Evolutionary conservation across 306 rosid species (phyloP), one percentile per base, ranked within the genome.

Genomic region (Cucurbita ficifolia): DNA sequence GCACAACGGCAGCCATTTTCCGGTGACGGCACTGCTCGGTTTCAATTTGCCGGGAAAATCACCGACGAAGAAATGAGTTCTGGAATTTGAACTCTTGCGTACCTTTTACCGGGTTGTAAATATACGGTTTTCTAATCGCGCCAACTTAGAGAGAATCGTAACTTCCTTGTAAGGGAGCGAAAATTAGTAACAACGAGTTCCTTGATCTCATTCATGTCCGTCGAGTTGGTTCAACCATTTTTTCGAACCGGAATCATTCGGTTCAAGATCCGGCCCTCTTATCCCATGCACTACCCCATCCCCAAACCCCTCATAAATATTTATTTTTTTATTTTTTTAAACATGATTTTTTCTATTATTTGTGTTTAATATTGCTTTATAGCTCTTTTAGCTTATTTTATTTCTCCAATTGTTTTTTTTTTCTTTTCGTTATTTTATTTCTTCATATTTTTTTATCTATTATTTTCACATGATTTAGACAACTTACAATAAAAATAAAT

Each of bases 1-100:
- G 80, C 70, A 46, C 81, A 65, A 82, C 36, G 77, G 80, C 68
- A 84, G 81, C 81, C 96, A 88, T 89, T 86, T 51, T 42, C 45
- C 72, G 57, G 43, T 8, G 36, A 40, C 50, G n/a, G 21, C 40
- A 50, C 38, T 21, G 19, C 46, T 46, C 42, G 56, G 38, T 40
- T 61, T 18, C 49, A 75, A 49, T 21, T 60, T 33, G 36, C 78
- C 36, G 58, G 36, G 40, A 75, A 10, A 68, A 68, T 46, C 73
- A 68, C 53, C 9, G 39, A 13, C 14, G 56, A 46, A 49, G 55
- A 68, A 49, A 50, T 50, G 24, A 49, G 21, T 14, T 49, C 45
- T 24, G 45, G 45, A 70, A 29, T 48, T 43, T 49, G 14, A 29
- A 70, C 4, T 69, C 5, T 22, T 49, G 46, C 29, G 43, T 48